A percentile compares a stretch with the other conserved stretches of the same genome.
Conservation (phyloP, 2,329 filamentous ascomycete species). For the Talaromyces sp. region DNA sequence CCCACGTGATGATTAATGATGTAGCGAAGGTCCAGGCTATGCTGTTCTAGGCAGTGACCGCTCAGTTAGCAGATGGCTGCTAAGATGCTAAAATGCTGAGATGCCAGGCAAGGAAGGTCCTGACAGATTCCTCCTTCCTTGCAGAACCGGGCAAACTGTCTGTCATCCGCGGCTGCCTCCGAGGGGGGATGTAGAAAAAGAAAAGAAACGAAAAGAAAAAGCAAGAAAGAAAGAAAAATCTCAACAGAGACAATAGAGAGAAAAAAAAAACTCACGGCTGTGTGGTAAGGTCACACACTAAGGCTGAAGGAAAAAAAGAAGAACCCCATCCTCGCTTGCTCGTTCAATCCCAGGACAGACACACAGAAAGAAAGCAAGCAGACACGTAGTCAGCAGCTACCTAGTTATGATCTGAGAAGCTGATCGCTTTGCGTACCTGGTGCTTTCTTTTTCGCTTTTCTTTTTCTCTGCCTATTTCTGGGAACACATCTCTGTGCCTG, state of each 20-base stretch:
- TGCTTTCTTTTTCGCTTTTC: neutral
- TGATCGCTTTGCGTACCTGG: neutral
- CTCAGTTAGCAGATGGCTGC: neutral
- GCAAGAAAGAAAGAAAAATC: neutral
- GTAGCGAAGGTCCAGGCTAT: neutral
- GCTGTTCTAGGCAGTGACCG: neutral
- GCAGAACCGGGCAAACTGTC: constrained; percentile 9
- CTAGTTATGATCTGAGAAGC: constrained; percentile 6
- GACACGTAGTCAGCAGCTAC: neutral
- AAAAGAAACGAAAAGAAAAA: neutral
- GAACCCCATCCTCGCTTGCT: neutral
- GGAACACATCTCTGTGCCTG: neutral
- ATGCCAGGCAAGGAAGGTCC: neutral
- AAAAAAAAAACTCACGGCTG: neutral
- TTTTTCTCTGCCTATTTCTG: neutral
- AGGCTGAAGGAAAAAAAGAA: neutral
- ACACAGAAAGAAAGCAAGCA: neutral
- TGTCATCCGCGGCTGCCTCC: neutral
- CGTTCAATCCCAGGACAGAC: neutral
- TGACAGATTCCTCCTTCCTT: constrained; percentile 7
- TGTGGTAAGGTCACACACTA: neutral
- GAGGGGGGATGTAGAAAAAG: neutral
- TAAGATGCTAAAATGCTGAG: neutral
- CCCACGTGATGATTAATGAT: neutral
- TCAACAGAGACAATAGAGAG: neutral